A percentile compares a stretch with the other conserved stretches of the same genome.
These are phyloP conservation scores for Sporothrix humicola DNA, from an alignment of 2,329 filamentous ascomycete genomes.

Conservation along the genomic window DNA sequence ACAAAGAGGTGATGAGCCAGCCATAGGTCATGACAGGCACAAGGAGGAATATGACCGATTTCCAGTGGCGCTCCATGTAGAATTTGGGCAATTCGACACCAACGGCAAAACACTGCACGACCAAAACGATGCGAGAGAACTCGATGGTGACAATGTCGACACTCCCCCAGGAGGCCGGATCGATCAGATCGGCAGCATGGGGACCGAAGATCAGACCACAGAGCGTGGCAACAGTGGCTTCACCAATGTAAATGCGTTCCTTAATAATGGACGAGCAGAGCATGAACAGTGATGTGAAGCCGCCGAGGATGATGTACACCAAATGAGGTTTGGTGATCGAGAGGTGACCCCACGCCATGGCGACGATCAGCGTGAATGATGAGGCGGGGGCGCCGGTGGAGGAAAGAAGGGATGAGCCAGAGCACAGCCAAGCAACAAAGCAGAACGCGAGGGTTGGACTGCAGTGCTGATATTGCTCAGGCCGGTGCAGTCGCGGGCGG, in stretches of 20 bases:
- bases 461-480: background rate
- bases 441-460: background rate
- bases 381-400: background rate
- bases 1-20: slow-evolving; percentile 89
- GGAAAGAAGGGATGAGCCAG: background rate
- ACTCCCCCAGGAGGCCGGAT: slow-evolving; percentile 78
- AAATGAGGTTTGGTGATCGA: slow-evolving; percentile 92
- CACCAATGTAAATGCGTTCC: slow-evolving; percentile 97
- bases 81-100: slow-evolving; percentile 88
- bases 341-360: slow-evolving; percentile 80
- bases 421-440: background rate
- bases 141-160: slow-evolving; percentile 86
- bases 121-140: slow-evolving; percentile 85
- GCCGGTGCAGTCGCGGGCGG: background rate
- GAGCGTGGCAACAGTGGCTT: slow-evolving; percentile 90
- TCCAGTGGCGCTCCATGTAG: slow-evolving; percentile 99
- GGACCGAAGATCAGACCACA: slow-evolving; percentile 90
- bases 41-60: slow-evolving; percentile 83
- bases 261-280: slow-evolving; percentile 97
- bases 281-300: slow-evolving; percentile 98
- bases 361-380: slow-evolving; percentile 30
- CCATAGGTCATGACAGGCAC: slow-evolving; percentile 97
- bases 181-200: slow-evolving; percentile 79
- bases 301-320: slow-evolving; percentile 97
- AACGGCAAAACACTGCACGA: slow-evolving; percentile 91